Evolutionary conservation across 2,329 filamentous ascomycete species (phyloP), one percentile per base, ranked within the genome.

Genomic region (Metarhizium robertsii): DNA sequence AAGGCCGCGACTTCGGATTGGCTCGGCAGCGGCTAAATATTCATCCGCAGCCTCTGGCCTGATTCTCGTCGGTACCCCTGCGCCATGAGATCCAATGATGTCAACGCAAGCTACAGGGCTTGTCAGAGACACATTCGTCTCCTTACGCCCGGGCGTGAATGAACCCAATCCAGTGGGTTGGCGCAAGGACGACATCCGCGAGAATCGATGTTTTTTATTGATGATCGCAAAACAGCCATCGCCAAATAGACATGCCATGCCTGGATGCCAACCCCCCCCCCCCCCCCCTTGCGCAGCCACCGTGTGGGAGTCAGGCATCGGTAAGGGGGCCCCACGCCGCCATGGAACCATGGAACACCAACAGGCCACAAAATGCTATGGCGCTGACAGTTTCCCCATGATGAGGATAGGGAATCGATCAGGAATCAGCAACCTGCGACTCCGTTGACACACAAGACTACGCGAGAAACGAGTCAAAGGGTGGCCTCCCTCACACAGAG

Each of bases 211-310:
- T 54, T 57, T 25, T 49, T 42, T 48, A 48, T 46, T 51, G 52
- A 52, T 51, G 55, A 57, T 57, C 55, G 55, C 46, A 45, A 50
- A 54, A 54, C 6, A 34, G 32, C 36, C 47, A 54, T 56, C 50
- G 47, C 30, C 47, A 51, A 53, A 56, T 53, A 40, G 29, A 32
- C 49, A 53, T 20, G 29, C 20, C 52, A 48, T 54, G 55, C 11
- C 32, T 47, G 51, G 49, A 54, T 51, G 49, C n/a, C 48, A 52
- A 42, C 47, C n/a, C 20, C 50, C 20, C 20, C 50, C 20, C 50
- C 20, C 14, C n/a, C 6, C 30, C 45, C 16, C 43, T 34, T 30
- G 25, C 45, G 25, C 45, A 48, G 45, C 50, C 45, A 49, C 14
- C 2, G 36, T 42, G 30, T 50, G 11, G 8, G 11, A 53, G 38